Percentiles rank a stretch among this genome's conserved stretches.
Evolutionary conservation across 805 yeast species (phyloP).

Genomic region (Candida ortonii): DNA sequence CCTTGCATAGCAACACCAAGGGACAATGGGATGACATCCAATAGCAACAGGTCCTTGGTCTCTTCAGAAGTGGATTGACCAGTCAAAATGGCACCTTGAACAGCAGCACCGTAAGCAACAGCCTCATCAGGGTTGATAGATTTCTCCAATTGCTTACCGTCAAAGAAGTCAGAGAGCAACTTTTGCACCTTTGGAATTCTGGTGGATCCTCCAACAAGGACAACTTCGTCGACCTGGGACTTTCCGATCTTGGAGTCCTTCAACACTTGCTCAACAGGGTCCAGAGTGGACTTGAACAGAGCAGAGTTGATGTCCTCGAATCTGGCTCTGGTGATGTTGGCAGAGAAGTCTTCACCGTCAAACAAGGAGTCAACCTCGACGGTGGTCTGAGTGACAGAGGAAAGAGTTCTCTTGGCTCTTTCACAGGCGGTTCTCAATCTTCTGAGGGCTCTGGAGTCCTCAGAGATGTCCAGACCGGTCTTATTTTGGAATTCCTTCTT

Average conservation of each 20-base stretch:
- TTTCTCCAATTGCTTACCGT: constrained; percentile 95
- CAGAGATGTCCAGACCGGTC: constrained; percentile 86
- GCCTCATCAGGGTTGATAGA: constrained; percentile 99
- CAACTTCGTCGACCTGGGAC: constrained; percentile 88
- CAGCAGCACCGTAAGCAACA: constrained; percentile 99
- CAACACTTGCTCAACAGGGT: constrained; percentile 92
- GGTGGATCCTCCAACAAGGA: constrained; percentile 97
- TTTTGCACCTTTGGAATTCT: constrained; percentile 98
- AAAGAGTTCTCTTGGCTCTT: constrained; percentile 97
- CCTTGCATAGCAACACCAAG: constrained; percentile 99
- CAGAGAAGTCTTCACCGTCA: constrained; percentile 94
- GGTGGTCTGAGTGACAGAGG: constrained; percentile 93
- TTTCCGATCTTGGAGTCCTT: constrained; percentile 87
- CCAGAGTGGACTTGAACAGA: constrained; percentile 88
- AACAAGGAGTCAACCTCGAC: constrained; percentile 94
- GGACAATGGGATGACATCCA: constrained; percentile 97
- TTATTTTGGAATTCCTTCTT: constrained; percentile 88
- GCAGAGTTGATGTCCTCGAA: constrained; percentile 95
- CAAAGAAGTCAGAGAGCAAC: constrained; percentile 89
- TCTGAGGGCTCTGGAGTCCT: constrained; percentile 93
- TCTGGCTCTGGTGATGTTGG: constrained; percentile 95
- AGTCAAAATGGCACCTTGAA: constrained; percentile 97
- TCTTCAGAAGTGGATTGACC: constrained; percentile 87
- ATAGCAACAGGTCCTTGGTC: constrained; percentile 90
- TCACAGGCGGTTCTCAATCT: constrained; percentile 99